phyloP scores from a whole-genome alignment of 225 moss, liverwort and hornwort genomes.

The Climacium dendroides region DNA sequence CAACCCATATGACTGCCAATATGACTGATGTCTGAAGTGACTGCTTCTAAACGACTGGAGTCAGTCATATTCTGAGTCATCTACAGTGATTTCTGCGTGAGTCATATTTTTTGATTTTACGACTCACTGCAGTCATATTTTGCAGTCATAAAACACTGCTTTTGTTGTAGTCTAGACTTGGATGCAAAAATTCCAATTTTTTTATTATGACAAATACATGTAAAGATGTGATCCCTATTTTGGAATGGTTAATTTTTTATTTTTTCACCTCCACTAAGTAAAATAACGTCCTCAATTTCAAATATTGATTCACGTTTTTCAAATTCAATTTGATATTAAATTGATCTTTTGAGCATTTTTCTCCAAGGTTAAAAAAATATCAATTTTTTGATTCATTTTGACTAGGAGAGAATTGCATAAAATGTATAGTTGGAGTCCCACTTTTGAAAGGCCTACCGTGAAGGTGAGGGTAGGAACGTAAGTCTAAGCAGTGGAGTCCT shows the following conservation, averaged over 20 bases:
- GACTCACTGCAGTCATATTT: too few species aligned
- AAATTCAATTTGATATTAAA: neutral
- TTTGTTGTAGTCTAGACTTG: too few species aligned
- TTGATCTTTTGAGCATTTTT: neutral
- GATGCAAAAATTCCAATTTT: neutral
- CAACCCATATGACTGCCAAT: too few species aligned
- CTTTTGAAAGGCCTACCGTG: too few species aligned
- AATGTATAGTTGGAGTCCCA: neutral
- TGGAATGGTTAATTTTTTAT: neutral
- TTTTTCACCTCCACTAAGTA: neutral
- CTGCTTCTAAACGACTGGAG: too few species aligned
- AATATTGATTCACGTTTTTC: neutral
- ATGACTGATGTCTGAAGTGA: too few species aligned
- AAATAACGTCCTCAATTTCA: neutral
- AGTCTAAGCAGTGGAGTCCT: too few species aligned
- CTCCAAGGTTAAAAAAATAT: rapidly evolving
- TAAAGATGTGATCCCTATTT: neutral
- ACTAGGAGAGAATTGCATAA: rapidly evolving
- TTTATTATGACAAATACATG: neutral
- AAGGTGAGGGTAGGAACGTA: too few species aligned
- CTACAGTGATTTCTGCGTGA: too few species aligned
- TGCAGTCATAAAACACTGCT: too few species aligned
- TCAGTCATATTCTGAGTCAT: too few species aligned
- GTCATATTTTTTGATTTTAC: too few species aligned
- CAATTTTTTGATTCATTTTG: rapidly evolving